Base-by-base conservation (phyloP, 1,284 basidiomycete genomes). In the Vanrija sp. region DNA sequence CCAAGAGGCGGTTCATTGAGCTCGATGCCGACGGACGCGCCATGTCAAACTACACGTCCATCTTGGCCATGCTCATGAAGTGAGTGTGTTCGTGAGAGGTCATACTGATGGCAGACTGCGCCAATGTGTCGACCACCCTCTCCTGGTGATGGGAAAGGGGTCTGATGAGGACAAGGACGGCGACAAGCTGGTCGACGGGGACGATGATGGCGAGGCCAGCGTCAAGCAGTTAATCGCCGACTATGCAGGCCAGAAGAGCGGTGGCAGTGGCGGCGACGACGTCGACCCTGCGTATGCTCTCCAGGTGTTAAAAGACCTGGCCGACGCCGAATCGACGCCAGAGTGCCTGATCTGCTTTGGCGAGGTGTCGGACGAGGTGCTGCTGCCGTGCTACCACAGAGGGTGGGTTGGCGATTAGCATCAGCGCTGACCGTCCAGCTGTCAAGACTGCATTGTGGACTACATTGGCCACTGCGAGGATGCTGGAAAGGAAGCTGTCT, bases 51-150 rank as follows among this genome's bases (percentile, higher is more conserved):
- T 93, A 91, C 70, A 91, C 89, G 0, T 88, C 89, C 64, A 92
- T 94, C 68, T 81, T 94, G 66, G 90, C 89, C 5, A 91, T 91
- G 88, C 80, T 92, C 38, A 91, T 92, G 89, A 83, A 85, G 89
- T 90, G 61, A 50, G 80, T 60, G 12, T n/a, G 16, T 26, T n/a
- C 18, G 42, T 4, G 28, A 51, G 7, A 38, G 21, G 19, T 15
- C 6, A 34, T 2, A 50, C 55, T 63, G 40, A 63, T 54, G 46
- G 38, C 16, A 91, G 89, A 61, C 74, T 94, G 47, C 87, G 91
- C 38, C 88, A 90, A 51, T 91, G 90, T 12, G 90, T 92, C 1
- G 80, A 93, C 28, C 91, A 93, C 68, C 89, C 91, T 0, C 82
- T 83, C 61, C 82, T 94, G 6, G 89, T 92, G 10, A 75, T 77